Percentiles rank a stretch among this genome's conserved stretches.
These are phyloP conservation scores for Annona cherimola DNA, from an alignment of 164 flowering plant species.

Conservation along the genomic window DNA sequence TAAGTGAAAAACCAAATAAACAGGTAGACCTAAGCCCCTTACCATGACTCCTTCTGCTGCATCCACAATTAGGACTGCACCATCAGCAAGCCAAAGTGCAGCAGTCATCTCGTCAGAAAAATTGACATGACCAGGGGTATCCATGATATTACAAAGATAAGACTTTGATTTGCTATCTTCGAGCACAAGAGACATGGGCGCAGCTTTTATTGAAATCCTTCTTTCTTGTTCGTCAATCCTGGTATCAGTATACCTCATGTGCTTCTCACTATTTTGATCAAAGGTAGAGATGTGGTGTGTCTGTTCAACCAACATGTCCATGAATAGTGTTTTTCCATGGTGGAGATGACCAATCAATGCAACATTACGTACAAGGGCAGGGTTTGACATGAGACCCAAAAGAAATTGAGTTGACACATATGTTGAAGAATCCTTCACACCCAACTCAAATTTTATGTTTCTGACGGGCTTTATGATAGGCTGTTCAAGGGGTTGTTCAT, in stretches of 20 bases:
- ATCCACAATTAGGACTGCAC: slow-evolving; percentile 61
- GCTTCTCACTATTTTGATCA: slow-evolving; percentile 82
- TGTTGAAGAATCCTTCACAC: slow-evolving; percentile 84
- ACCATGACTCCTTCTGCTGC: slow-evolving; percentile 43
- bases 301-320: slow-evolving; percentile 99
- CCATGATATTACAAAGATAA: slow-evolving; percentile 88
- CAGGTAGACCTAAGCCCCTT: slow-evolving; percentile 2
- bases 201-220: slow-evolving; percentile 86
- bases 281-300: slow-evolving; percentile 88
- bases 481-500: slow-evolving; percentile 81
- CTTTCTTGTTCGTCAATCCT: slow-evolving; percentile 99
- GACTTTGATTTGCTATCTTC: slow-evolving; percentile 95
- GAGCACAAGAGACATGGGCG: slow-evolving; percentile 95
- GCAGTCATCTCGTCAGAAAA: slow-evolving; percentile 99
- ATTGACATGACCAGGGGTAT: slow-evolving; percentile 95
- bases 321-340: slow-evolving; percentile 89
- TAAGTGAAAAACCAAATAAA: neutral
- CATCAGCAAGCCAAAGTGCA: slow-evolving; percentile 95
- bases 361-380: slow-evolving; percentile 81
- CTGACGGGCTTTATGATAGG: slow-evolving; percentile 89
- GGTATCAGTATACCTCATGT: slow-evolving; percentile 96
- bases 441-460: slow-evolving; percentile 82
- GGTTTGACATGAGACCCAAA: slow-evolving; percentile 89
- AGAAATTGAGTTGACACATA: slow-evolving; percentile 90
- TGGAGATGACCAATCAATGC: slow-evolving; percentile 93